phyloP scores from a whole-genome alignment of 2,329 filamentous ascomycete species.

The Verticillium zaregamsianum region DNA sequence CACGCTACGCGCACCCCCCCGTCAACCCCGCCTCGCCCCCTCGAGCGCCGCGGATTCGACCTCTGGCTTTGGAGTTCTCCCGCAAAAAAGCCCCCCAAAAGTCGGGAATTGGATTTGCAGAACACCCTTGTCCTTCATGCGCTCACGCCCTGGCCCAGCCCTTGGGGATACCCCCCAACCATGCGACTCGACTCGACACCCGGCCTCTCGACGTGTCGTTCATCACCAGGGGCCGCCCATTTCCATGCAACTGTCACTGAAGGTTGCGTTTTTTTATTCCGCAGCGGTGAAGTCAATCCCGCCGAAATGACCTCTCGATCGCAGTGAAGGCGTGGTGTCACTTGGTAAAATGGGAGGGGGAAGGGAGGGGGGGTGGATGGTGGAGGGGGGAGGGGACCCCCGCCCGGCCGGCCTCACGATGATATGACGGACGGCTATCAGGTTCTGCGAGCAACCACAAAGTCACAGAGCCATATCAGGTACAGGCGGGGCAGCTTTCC shows the following conservation, averaged over 20 bases:
- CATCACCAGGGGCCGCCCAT: neutral
- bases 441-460: neutral
- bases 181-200: neutral
- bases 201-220: neutral
- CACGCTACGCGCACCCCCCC: neutral
- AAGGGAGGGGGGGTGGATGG: neutral
- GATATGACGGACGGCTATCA: neutral
- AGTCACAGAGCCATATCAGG: neutral
- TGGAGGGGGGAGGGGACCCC: neutral
- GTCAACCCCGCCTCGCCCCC: neutral
- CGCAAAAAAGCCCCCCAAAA: neutral
- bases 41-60: neutral
- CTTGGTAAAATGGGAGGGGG: neutral
- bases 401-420: neutral
- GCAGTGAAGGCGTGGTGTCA: neutral
- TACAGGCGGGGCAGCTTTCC: neutral
- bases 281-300: neutral
- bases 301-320: neutral
- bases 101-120: constrained; percentile 1
- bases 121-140: neutral
- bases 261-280: neutral
- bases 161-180: neutral
- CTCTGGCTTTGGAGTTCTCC: neutral
- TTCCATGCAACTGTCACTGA: neutral
- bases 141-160: neutral